A percentile compares a stretch with the other conserved stretches of the same genome.
Evolutionary conservation across 305 asterid species (phyloP).

Genomic region (Fraxinus dipetala): DNA sequence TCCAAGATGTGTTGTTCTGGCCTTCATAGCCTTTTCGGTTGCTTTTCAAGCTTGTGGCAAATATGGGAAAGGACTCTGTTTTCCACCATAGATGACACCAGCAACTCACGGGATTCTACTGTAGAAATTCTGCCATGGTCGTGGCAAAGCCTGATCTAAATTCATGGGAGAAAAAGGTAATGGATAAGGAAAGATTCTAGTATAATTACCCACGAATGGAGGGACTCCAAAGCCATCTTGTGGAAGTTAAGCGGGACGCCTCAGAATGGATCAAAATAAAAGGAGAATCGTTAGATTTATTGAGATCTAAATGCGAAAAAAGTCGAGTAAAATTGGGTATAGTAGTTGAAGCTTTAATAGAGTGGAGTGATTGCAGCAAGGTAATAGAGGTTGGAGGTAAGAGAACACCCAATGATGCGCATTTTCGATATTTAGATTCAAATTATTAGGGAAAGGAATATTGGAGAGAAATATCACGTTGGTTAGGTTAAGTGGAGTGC

Average conservation of each 20-base stretch:
- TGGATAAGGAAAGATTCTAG: not conserved
- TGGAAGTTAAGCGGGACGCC: not conserved
- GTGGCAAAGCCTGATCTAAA: not conserved
- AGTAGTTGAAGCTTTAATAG: not conserved
- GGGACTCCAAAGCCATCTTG: not conserved
- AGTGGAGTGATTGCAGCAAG: not conserved
- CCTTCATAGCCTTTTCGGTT: not conserved
- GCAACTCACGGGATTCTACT: not conserved
- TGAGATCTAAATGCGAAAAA: not conserved
- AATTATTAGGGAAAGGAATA: not conserved
- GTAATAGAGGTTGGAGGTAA: not conserved
- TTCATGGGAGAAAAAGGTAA: not conserved
- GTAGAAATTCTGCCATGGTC: not conserved
- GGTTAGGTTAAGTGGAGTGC: not conserved
- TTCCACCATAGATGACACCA: not conserved
- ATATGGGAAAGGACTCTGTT: not conserved
- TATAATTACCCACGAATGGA: not conserved
- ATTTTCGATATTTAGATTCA: not conserved
- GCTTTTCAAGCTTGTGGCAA: not conserved
- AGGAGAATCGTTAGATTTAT: not conserved
- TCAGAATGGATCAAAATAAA: not conserved
- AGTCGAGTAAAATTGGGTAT: not conserved
- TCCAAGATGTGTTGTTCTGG: not conserved
- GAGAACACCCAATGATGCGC: not conserved
- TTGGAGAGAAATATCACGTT: not conserved